Conservation (phyloP, 257 asterid genomes). For the Scutellaria baicalensis region DNA sequence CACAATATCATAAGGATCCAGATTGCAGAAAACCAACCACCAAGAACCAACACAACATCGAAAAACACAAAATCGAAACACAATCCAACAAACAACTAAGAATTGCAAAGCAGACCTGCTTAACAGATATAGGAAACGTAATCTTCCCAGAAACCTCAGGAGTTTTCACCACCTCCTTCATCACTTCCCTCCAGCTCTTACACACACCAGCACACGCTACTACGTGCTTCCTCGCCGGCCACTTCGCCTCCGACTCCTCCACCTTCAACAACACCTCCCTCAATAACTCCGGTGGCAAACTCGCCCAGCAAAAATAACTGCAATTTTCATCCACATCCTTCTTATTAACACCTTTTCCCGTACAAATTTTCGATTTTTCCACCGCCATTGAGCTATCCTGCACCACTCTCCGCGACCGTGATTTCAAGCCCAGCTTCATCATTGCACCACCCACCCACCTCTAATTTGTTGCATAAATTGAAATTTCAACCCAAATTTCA, state of each 20-base stretch:
- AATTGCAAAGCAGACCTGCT: conserved; percentile 48
- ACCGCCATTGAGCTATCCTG: conserved; percentile 61
- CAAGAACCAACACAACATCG: not conserved
- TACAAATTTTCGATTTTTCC: conserved; percentile 27
- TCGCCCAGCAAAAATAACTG: conserved; percentile 45
- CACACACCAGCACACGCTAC: conserved; percentile 93
- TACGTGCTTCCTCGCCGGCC: conserved; percentile 78
- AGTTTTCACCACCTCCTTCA: conserved; percentile 63
- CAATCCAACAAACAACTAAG: not conserved
- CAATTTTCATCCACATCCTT: conserved; percentile 8
- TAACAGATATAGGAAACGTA: conserved; percentile 76
- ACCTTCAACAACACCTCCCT: conserved; percentile 65
- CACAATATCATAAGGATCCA: not conserved
- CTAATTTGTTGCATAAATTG: not conserved
- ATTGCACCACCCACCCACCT: conserved; percentile 21
- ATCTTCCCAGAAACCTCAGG: conserved; percentile 73
- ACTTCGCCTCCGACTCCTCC: conserved; percentile 57
- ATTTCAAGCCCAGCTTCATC: conserved; percentile 60
- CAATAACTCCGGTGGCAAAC: conserved; percentile 65
- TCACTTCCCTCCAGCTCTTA: conserved; percentile 73
- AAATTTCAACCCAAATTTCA: not conserved
- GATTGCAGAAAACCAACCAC: not conserved
- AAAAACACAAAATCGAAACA: not conserved
- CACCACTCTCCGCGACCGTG: conserved; percentile 66
- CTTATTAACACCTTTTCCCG: not conserved